Conservation (phyloP, 169 alveolate genomes). For the Plasmodium billcollinsi region DNA sequence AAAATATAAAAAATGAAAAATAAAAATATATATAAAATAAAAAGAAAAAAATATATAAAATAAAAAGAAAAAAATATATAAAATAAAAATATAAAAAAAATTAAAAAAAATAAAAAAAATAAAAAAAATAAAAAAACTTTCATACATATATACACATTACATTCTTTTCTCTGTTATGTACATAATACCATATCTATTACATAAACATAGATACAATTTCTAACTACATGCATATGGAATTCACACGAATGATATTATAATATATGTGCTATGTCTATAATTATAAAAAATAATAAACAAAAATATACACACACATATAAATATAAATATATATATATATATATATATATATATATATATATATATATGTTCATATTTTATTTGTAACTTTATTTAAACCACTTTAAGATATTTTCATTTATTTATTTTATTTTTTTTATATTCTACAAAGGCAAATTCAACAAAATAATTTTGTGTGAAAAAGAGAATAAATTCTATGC, state of each 20-base stretch:
- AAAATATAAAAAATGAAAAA: background rate
- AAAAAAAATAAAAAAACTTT: background rate
- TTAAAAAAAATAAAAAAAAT: no score
- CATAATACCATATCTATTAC: background rate
- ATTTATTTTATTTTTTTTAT: background rate
- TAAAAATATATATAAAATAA: background rate
- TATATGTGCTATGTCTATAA: no score
- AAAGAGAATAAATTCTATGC: slow-evolving; percentile 42
- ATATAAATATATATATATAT: no score
- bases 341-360: no score
- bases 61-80: background rate
- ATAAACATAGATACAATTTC: no score
- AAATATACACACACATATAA: no score
- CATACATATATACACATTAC: background rate
- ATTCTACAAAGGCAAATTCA: slow-evolving; percentile 13
- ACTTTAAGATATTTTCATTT: no score
- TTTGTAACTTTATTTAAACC: background rate
- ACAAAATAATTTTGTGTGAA: slow-evolving; percentile 49
- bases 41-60: background rate
- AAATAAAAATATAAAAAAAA: background rate
- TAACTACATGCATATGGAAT: no score
- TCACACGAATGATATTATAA: no score
- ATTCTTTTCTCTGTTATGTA: background rate
- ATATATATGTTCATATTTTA: no score
- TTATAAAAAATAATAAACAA: no score